Conservation (phyloP, 441 rosid genomes). For the Geranium incanum region DNA sequence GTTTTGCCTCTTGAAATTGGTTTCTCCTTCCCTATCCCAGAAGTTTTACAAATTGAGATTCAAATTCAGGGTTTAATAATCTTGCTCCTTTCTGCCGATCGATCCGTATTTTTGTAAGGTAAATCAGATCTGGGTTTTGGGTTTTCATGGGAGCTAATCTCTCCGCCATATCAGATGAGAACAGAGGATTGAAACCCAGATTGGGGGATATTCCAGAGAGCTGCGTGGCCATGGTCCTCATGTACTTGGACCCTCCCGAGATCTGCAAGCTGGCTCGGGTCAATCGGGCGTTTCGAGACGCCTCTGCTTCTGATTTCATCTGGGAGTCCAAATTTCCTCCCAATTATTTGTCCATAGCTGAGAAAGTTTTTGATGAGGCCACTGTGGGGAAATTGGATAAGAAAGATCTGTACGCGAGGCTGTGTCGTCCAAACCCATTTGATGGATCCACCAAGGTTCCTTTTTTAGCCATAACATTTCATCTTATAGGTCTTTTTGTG, state of each 20-base stretch:
- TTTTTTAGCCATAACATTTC: constrained; percentile 11
- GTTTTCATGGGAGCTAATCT: constrained; percentile 3
- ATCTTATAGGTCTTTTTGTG: neutral
- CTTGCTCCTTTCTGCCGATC: neutral
- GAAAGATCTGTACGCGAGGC: constrained; percentile 55
- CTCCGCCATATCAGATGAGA: neutral
- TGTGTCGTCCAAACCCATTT: constrained; percentile 48
- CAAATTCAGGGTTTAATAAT: neutral
- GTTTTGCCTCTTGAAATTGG: neutral
- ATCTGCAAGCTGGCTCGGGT: constrained; percentile 47
- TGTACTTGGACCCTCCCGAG: constrained; percentile 62
- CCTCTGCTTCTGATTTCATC: constrained; percentile 61
- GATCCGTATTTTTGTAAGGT: too few species aligned
- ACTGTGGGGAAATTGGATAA: constrained; percentile 34
- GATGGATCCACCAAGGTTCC: constrained; percentile 67
- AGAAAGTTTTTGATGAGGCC: constrained; percentile 37
- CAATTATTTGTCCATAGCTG: constrained; percentile 34
- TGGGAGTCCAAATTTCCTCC: constrained; percentile 66
- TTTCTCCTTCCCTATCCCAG: neutral
- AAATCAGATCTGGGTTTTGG: neutral
- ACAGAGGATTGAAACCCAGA: neutral
- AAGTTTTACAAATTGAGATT: constrained; percentile 3
- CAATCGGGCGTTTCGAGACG: constrained; percentile 54
- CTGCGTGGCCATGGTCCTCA: constrained; percentile 64
- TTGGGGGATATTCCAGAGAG: constrained; percentile 69